These are phyloP conservation scores for Annulohypoxylon moriforme DNA, from an alignment of 495 filamentous ascomycete species.

Conservation along the genomic window DNA sequence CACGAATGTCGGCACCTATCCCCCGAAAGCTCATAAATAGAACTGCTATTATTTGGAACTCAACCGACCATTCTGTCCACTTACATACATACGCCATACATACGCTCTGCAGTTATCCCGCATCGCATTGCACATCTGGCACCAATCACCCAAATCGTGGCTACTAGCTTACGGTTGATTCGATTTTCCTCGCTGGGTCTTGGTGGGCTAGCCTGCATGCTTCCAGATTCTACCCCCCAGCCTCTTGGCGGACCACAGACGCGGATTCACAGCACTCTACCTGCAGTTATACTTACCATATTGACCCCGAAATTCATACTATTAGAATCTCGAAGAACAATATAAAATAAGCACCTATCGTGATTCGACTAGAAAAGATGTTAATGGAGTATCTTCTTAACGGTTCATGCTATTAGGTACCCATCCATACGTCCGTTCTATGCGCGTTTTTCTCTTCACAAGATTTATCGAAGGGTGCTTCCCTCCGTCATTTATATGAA, in stretches of 20 bases:
- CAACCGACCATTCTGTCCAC: background rate
- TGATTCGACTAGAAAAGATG: background rate
- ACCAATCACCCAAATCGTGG: slow-evolving; percentile 37
- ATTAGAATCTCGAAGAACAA: background rate
- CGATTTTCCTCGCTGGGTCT: slow-evolving; percentile 21
- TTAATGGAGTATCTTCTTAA: background rate
- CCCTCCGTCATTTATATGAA: slow-evolving; percentile 6
- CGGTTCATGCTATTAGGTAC: background rate
- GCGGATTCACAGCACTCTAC: background rate
- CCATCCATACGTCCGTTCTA: background rate
- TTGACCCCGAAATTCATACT: background rate
- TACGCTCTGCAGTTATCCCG: slow-evolving; percentile 17
- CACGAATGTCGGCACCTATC: slow-evolving; percentile 15
- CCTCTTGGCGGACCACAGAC: slow-evolving; percentile 21
- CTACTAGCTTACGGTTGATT: slow-evolving; percentile 20
- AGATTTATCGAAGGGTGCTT: slow-evolving; percentile 1
- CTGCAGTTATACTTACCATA: background rate
- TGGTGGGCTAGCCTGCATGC: slow-evolving; percentile 30
- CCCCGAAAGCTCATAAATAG: slow-evolving; percentile 11
- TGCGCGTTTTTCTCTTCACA: background rate
- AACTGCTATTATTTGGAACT: background rate
- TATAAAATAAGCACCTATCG: background rate
- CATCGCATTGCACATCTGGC: slow-evolving; percentile 37
- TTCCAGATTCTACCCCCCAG: slow-evolving; percentile 22
- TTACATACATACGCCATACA: background rate